Base-by-base conservation (phyloP, 2,329 filamentous ascomycete species). In the Aspergillus hortae region DNA sequence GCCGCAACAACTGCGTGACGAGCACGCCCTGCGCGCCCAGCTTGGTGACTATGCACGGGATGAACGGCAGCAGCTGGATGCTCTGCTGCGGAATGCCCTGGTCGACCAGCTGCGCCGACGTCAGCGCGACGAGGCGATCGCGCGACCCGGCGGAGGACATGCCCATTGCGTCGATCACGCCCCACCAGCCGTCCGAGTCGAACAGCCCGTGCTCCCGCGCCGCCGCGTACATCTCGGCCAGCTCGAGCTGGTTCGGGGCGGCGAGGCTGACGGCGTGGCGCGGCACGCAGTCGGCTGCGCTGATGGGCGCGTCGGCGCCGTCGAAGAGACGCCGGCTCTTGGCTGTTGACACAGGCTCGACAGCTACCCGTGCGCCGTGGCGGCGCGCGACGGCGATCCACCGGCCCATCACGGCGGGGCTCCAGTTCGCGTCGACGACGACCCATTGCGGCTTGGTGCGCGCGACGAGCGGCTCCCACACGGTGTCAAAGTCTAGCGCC, bases 401-500 rank as follows among this genome's bases (percentile, higher is more conserved):
- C 46, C 80, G 77, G 36, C 80, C 77, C 2, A 96, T 81, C 17
- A 86, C 82, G 2, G 73, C 66, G 4, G 84, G 74, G 23, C 81
- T 79, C 90, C 92, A 96, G 69, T 97, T 97, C 14, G 83, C 90
- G 66, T 99, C 94, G 7, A 95, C 79, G 5, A 95, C 85, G 25
- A 94, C 77, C 84, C 89, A 94, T 56, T 82, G 82, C n/a, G 86
- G 89, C 60, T 76, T 78, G 11, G 79, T 75, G 3, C 75, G 70
- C 11, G 74, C 69, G 6, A 90, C 73, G 25, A 82, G 75, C 1
- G 83, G 78, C 46, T 80, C 78, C 85, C 87, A 90, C n/a, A 84
- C 80, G 44, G 57, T 59, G 15, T 70, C 64, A 42, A 79, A 75
- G 45, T 77, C 71, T 32, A 74, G 65, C 9, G 62, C 53, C 17